These are phyloP conservation scores for Metarhizium brunneum DNA, from an alignment of 2,329 filamentous ascomycete genomes.

Conservation along the genomic window DNA sequence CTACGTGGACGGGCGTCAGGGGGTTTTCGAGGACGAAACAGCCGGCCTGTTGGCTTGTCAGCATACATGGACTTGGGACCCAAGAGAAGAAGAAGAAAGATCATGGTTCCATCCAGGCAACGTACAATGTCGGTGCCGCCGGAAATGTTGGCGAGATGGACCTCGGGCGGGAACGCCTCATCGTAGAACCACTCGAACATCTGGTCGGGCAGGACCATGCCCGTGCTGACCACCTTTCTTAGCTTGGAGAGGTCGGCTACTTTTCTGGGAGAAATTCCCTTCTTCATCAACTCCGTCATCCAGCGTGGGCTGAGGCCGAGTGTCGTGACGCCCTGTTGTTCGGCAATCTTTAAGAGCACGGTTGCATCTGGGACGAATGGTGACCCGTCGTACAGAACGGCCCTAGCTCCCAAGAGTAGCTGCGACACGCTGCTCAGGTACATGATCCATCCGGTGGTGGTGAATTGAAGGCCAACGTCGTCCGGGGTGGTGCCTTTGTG, in stretches of 20 bases:
- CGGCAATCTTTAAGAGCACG: conserved; percentile 53
- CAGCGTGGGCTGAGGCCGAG: conserved; percentile 70
- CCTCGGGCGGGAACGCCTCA: conserved; percentile 54
- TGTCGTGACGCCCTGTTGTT: conserved; percentile 57
- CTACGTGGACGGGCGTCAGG: conserved; percentile 54
- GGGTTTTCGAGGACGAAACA: conserved; percentile 58
- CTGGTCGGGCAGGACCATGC: conserved; percentile 71
- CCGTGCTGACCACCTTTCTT: conserved; percentile 57
- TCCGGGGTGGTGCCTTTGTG: conserved; percentile 33
- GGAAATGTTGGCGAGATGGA: conserved; percentile 65
- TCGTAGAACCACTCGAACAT: conserved; percentile 76
- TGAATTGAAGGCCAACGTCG: conserved; percentile 44
- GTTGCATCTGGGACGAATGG: conserved; percentile 63
- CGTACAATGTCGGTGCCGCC: conserved; percentile 69
- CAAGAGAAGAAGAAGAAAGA: neutral
- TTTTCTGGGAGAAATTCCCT: conserved; percentile 50
- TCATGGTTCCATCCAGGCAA: neutral
- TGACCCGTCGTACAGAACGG: conserved; percentile 73
- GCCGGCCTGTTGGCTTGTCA: conserved; percentile 33
- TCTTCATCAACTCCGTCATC: conserved; percentile 62
- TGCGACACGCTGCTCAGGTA: conserved; percentile 54
- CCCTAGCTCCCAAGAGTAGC: conserved; percentile 50
- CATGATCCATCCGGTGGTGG: conserved; percentile 83
- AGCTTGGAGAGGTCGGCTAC: conserved; percentile 55
- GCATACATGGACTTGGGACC: neutral